Evolutionary conservation across 208 protist species (phyloP).

Genomic region (Trypanosoma theileri): DNA sequence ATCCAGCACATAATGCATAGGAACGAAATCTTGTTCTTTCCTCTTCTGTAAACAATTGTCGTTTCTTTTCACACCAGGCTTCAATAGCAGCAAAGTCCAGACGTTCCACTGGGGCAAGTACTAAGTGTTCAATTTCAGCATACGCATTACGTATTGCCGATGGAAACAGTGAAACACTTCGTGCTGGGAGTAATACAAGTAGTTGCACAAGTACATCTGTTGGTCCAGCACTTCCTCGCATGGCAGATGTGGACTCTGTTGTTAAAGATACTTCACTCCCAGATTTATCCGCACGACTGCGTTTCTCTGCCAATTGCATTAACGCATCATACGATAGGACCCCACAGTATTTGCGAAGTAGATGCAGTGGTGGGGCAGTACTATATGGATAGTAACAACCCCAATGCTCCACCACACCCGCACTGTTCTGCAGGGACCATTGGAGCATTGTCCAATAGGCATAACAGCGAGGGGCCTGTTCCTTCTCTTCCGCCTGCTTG

Average conservation of each 20-base stretch:
- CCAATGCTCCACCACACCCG: slow-evolving; percentile 82
- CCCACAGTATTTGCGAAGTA: slow-evolving; percentile 80
- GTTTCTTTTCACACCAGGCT: slow-evolving; percentile 70
- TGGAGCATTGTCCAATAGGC: slow-evolving; percentile 92
- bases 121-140: slow-evolving; percentile 53
- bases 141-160: slow-evolving; percentile 58
- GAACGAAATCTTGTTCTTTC: slow-evolving; percentile 70
- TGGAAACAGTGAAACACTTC: slow-evolving; percentile 62
- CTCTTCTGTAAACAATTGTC: slow-evolving; percentile 63
- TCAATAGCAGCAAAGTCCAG: slow-evolving; percentile 66
- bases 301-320: slow-evolving; percentile 47
- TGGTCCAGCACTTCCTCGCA: slow-evolving; percentile 28
- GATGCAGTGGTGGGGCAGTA: slow-evolving; percentile 60
- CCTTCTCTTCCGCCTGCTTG: slow-evolving; percentile 39
- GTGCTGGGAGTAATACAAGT: slow-evolving; percentile 66
- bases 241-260: slow-evolving; percentile 9
- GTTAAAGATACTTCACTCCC: not conserved
- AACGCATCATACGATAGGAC: slow-evolving; percentile 72
- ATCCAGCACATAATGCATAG: slow-evolving; percentile 62
- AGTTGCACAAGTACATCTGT: slow-evolving; percentile 84
- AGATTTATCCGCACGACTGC: slow-evolving; percentile 15
- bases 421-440: slow-evolving; percentile 88
- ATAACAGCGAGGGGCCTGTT: slow-evolving; percentile 67
- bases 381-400: slow-evolving; percentile 87
- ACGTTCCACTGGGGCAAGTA: slow-evolving; percentile 70